Evolutionary conservation across 2,329 filamentous ascomycete genomes (phyloP), one percentile per base, ranked within the genome.

Genomic region (Amauroascus verrucosus): DNA sequence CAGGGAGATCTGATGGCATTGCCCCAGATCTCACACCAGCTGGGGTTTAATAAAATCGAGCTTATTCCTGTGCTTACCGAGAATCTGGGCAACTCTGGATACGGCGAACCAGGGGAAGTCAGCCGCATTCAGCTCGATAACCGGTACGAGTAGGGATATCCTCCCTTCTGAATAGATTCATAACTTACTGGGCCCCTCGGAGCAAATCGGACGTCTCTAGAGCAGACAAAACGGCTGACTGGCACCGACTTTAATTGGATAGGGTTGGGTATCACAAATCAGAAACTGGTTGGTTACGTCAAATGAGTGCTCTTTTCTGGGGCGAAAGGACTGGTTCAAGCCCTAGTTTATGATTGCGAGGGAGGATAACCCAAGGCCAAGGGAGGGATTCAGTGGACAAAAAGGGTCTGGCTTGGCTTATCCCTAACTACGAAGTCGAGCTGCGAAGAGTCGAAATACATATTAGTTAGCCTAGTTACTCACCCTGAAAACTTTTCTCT

Each of bases 11-110:
- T n/a, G 18, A 45, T 41, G 47, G 32, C 4, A 3, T 32, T 28
- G 47, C 8, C 18, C n/a, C 9, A 6, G 18, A 18, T 16, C 13
- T 14, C 9, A 4, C 47, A 40, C 33, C 30, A 16, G 11, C 7
- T 22, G 2, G 5, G 26, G n/a, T 14, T 9, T 33, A 30, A 30
- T 22, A 41, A 32, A 16, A 20, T 32, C 7, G 43, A 26, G 11
- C 18, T 48, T n/a, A 13, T 22, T n/a, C 22, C 40, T 22, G 37
- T 2, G 35, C 49, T 51, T 46, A 52, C 50, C 50, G 26, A 38
- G 32, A 20, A 20, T 52, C 22, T 20, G 50, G 50, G 33, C 48
- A 33, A n/a, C 13, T 37, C 41, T 46, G 5, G 22, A 30, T 28
- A 30, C 41, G 22, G 20, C 22, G 46, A 46, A 44, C 50, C 28